Conservation (phyloP, 768 basidiomycete genomes). For the Pulveroboletus sp. region DNA sequence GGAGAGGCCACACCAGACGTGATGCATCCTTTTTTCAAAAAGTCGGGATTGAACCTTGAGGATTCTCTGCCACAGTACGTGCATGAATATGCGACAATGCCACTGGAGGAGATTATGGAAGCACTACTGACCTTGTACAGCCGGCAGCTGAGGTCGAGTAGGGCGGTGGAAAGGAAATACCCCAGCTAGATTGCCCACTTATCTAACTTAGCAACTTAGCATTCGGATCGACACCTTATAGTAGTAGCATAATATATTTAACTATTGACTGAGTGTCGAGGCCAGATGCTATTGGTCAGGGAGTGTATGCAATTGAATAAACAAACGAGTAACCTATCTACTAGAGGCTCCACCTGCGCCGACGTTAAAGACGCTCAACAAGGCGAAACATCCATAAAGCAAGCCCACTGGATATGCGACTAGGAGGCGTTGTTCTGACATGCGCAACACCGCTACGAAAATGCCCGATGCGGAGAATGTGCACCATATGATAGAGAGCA, state of each 20-base stretch:
- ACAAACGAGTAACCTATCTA: slow-evolving; percentile 25
- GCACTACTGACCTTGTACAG: slow-evolving; percentile 73
- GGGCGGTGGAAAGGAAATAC: slow-evolving; percentile 13
- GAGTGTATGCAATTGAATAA: slow-evolving; percentile 7
- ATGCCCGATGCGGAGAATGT: slow-evolving; percentile 95
- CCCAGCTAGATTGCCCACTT: not conserved
- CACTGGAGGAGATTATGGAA: slow-evolving; percentile 84
- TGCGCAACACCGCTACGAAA: slow-evolving; percentile 90
- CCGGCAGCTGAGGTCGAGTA: slow-evolving; percentile 53
- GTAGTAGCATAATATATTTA: not conserved
- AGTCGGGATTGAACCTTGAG: slow-evolving; percentile 78
- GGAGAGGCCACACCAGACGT: slow-evolving; percentile 89
- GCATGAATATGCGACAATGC: slow-evolving; percentile 80
- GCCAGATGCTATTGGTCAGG: no score
- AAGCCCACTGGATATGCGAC: slow-evolving; percentile 96
- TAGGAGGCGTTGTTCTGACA: slow-evolving; percentile 92
- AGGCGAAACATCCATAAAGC: slow-evolving; percentile 90
- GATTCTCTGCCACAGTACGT: slow-evolving; percentile 86
- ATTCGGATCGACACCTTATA: not conserved
- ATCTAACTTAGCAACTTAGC: not conserved
- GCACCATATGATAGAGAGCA: slow-evolving; percentile 90
- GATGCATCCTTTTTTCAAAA: slow-evolving; percentile 85
- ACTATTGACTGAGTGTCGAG: no score
- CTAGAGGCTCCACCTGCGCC: slow-evolving; percentile 33
- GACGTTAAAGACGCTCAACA: slow-evolving; percentile 87